These are phyloP conservation scores for Daldinia concentrica DNA, from an alignment of 495 filamentous ascomycete species.

Conservation along the genomic window DNA sequence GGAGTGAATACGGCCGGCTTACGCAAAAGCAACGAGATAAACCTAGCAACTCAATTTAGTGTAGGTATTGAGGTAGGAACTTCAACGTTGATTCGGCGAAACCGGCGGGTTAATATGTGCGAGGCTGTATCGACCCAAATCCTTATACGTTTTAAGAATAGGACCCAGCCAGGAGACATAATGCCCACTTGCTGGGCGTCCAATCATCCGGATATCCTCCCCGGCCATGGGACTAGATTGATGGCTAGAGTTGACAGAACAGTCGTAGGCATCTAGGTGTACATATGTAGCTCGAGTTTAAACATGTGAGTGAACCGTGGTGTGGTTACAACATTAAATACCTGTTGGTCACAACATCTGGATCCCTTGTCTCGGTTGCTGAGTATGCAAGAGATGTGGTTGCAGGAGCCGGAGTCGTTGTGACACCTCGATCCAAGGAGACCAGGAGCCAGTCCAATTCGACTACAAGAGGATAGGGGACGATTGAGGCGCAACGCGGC, in stretches of 20 bases:
- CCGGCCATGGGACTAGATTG: constrained; percentile 32
- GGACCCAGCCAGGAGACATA: constrained; percentile 24
- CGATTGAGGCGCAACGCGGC: constrained; percentile 38
- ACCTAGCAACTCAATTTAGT: constrained; percentile 39
- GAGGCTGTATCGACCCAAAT: constrained; percentile 41
- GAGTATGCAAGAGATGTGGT: constrained; percentile 43
- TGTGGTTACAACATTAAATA: constrained; percentile 42
- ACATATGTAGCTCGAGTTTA: constrained; percentile 6
- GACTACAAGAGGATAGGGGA: constrained; percentile 22
- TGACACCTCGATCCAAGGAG: constrained; percentile 43
- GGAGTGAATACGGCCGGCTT: constrained; percentile 38
- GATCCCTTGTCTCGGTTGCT: constrained; percentile 41
- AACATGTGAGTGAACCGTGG: constrained; percentile 36
- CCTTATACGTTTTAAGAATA: constrained; percentile 25
- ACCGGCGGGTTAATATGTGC: constrained; percentile 42
- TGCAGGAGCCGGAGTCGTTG: constrained; percentile 43
- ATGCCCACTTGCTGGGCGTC: constrained; percentile 28
- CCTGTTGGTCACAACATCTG: constrained; percentile 40
- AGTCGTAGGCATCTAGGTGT: constrained; percentile 20
- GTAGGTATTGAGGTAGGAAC: constrained; percentile 28
- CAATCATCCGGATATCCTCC: constrained; percentile 40
- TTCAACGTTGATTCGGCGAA: constrained; percentile 41
- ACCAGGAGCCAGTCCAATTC: constrained; percentile 26
- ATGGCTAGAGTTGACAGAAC: constrained; percentile 14
- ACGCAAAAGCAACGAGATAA: constrained; percentile 39